These are phyloP conservation scores for Dryas drummondii DNA, from an alignment of 306 rosid genomes.

Conservation along the genomic window DNA sequence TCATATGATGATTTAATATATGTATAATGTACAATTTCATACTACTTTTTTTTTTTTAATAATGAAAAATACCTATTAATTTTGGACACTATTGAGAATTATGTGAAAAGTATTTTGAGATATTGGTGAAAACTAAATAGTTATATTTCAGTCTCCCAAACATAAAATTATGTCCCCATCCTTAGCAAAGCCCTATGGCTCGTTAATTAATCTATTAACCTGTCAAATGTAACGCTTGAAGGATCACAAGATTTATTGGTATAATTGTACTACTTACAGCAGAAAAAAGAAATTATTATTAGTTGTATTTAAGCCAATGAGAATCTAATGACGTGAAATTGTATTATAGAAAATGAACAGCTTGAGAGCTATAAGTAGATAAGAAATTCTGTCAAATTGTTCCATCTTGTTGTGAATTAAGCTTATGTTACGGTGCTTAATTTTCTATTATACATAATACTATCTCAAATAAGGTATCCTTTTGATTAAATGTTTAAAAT, in stretches of 20 bases:
- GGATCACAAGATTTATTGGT: background rate
- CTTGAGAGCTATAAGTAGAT: background rate
- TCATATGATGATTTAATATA: too few species aligned
- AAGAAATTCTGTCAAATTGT: background rate
- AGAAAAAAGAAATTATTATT: background rate
- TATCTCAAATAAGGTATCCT: background rate
- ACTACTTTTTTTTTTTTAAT: too few species aligned
- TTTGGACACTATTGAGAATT: too few species aligned
- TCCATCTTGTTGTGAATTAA: background rate
- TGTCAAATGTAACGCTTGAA: background rate
- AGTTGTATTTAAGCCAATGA: background rate
- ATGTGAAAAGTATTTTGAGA: too few species aligned
- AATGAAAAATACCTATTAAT: too few species aligned
- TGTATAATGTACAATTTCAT: too few species aligned
- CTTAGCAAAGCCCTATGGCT: too few species aligned
- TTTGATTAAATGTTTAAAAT: background rate
- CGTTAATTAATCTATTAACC: background rate
- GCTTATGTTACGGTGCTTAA: background rate
- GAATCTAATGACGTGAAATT: background rate
- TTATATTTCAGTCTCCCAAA: too few species aligned
- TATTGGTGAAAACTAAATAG: too few species aligned
- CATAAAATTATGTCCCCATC: too few species aligned
- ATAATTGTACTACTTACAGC: background rate
- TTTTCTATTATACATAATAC: background rate
- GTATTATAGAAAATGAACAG: background rate